phyloP scores from a whole-genome alignment of 2,329 filamentous ascomycete species.

The Aspergillus japonicus region DNA sequence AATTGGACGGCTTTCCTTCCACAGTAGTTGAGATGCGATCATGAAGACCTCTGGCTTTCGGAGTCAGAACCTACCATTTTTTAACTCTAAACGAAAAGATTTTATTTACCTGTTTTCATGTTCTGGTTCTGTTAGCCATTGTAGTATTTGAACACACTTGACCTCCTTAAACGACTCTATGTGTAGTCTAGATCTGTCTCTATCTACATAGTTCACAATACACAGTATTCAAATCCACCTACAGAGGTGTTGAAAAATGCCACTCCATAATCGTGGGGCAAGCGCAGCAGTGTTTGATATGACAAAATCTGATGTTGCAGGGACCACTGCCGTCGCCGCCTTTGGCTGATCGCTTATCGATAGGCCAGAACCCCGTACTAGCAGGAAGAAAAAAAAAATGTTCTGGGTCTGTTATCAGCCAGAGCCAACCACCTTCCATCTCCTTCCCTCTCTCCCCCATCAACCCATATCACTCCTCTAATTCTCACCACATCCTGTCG shows the following conservation, averaged over 20 bases:
- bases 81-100: slow-evolving; percentile 24
- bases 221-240: no score
- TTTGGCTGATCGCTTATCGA: slow-evolving; percentile 33
- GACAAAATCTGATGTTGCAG: background rate
- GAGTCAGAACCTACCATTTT: slow-evolving; percentile 27
- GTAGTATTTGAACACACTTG: background rate
- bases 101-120: slow-evolving; percentile 15
- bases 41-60: slow-evolving; percentile 35
- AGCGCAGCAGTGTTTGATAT: background rate
- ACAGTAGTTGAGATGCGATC: slow-evolving; percentile 44
- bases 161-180: no score
- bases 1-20: slow-evolving; percentile 41
- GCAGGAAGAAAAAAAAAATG: slow-evolving; percentile 30
- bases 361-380: slow-evolving; percentile 18
- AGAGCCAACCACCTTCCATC: slow-evolving; percentile 51
- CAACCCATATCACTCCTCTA: slow-evolving; percentile 53
- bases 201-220: no score
- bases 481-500: slow-evolving; percentile 8
- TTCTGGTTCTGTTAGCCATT: background rate
- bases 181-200: no score
- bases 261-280: no score
- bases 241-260: no score
- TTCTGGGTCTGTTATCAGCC: slow-evolving; percentile 20
- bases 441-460: slow-evolving; percentile 71
- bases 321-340: background rate